Base-by-base conservation (phyloP, 495 filamentous ascomycete species). In the Penicillium cataractarum region DNA sequence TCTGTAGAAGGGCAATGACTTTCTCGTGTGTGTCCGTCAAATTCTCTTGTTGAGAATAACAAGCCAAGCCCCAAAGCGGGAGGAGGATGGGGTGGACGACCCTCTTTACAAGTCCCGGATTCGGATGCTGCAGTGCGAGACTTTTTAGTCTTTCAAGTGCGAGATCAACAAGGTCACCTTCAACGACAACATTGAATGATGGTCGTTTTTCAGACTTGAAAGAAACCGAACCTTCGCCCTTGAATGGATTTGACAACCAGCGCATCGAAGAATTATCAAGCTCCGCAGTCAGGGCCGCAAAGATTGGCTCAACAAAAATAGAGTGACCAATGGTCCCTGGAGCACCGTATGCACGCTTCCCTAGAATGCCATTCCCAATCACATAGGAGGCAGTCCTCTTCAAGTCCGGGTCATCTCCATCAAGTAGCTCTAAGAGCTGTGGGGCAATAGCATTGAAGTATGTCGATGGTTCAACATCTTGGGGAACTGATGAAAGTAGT, bases 351-450 rank as follows among this genome's bases (percentile, higher is more conserved):
- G 81, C 73, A 54, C 84, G 87, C 57, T 86, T 86, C 0, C 87
- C 86, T 51, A 95, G 69, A 21, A 93, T 87, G 1, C 90, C 89
- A 66, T 86, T 89, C 0, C 88, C 90, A 57, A 93, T 88, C 46
- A 91, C 83, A 69, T 91, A 91, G 0, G 89, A 84, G 4, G 87
- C 88, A 6, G 83, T 87, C 64, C 82, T 89, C 58, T 75, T 80
- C 62, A 93, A 74, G 66, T 92, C 90, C 5, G 74, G 79, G 29
- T 86, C 84, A 31, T 79, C 76, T 1, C 88, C 88, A 65, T 92
- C 89, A 22, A 95, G 81, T 15, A 93, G 79, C 33, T 70, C 66
- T 21, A 90, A 74, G 13, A 95, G 78, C 65, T 93, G 90, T 9
- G 88, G 86, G 3, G 84, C 86, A 53, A 92, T 83, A 13, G 77